Evolutionary conservation across 75 land plant species (phyloP).

Genomic region (Pinus tabuliformis): DNA sequence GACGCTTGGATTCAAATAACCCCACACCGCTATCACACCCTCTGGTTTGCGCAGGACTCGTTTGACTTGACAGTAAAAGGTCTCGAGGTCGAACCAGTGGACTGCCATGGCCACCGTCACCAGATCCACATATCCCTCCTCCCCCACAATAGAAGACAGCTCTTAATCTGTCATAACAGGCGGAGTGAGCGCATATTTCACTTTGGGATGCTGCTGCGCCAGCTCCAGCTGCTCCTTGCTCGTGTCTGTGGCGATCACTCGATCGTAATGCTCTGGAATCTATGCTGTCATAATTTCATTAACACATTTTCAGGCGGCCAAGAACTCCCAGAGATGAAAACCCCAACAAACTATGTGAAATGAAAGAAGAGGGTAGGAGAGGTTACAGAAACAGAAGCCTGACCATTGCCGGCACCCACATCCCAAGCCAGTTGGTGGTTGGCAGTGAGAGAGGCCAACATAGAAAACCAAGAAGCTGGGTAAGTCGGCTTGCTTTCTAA

Average conservation of each 20-base stretch:
- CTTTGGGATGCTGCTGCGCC: constrained; percentile 13
- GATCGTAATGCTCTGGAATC: constrained; percentile 28
- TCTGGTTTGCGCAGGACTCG: constrained; percentile 23
- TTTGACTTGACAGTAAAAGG: constrained; percentile 27
- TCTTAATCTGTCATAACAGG: neutral
- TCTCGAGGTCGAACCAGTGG: constrained; percentile 40
- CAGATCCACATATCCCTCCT: constrained; percentile 25
- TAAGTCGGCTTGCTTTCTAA: constrained; percentile 34
- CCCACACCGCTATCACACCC: constrained; percentile 9
- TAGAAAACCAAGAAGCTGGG: constrained; percentile 27
- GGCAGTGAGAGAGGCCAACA: constrained; percentile 33
- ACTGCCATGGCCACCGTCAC: constrained; percentile 34
- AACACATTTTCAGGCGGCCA: no score
- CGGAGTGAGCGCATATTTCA: constrained; percentile 13
- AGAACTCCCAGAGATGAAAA: no score
- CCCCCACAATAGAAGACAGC: constrained; percentile 6
- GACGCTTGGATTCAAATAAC: constrained; percentile 14
- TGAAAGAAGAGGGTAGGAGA: neutral
- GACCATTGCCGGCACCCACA: constrained; percentile 54
- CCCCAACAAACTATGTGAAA: neutral
- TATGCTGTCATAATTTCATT: neutral
- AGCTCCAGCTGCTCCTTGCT: constrained; percentile 21
- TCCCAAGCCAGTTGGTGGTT: constrained; percentile 47
- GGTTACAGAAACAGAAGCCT: constrained; percentile 40
- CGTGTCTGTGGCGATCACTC: constrained; percentile 32